Evolutionary conservation across 2,329 filamentous ascomycete species (phyloP), one percentile per base, ranked within the genome.

Genomic region (Septoria petroselini): DNA sequence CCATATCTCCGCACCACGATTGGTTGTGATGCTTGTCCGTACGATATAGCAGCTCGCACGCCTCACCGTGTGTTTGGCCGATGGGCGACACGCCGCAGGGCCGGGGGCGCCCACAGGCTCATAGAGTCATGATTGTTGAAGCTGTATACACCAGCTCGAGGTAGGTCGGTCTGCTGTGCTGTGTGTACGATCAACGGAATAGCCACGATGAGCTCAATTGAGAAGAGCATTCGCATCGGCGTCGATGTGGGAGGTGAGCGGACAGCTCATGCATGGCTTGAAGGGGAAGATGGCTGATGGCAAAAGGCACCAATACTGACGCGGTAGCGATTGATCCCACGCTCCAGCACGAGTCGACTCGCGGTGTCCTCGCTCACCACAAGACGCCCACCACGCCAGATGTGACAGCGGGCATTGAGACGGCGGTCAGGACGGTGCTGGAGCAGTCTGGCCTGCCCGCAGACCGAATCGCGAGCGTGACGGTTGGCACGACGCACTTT

Each of bases 401-500:
- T 57, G 70, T 73, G 2, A 73, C 69, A 0, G 63, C 59, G n/a
- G 71, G 72, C 3, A 73, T 75, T 41, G 63, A 69, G 25, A 58
- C 58, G 1, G 70, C 70, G 0, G 65, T 75, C 3, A 59, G 62
- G 9, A 60, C 58, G 25, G 65, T 73, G 4, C 58, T 74, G 11
- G 54, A 64, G 3, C 53, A 67, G 30, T 67, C 70, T 5, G 50
- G 59, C 2, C 56, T 71, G 1, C 58, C 65, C 7, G 58, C 62
- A 0, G 53, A 66, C 0, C 56, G 65, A 33, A 65, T 66, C 9
- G 62, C 57, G 1, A 74, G 72, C 50, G 70, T 78, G 3, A 76
- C 73, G 6, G 72, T 79, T 42, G 76, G 76, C 19, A 78, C 75
- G 1, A 80, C 77, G 0, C 73, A 63, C 42, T 66, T 67, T 53